These are phyloP conservation scores for Chaetomium sp. DNA, from an alignment of 2,329 filamentous ascomycete species.

Conservation along the genomic window DNA sequence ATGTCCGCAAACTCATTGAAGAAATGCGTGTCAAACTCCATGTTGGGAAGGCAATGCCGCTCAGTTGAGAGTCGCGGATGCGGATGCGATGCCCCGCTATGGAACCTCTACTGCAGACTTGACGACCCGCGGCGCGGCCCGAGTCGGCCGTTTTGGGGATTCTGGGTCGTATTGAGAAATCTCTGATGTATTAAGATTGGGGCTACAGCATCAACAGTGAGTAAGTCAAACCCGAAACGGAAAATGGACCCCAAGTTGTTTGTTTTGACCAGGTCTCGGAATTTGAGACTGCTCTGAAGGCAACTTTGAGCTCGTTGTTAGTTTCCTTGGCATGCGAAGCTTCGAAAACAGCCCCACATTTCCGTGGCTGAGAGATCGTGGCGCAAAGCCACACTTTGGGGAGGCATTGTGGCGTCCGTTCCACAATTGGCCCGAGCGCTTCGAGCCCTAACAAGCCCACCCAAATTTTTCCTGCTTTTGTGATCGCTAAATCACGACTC, in stretches of 20 bases:
- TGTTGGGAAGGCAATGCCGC: conserved; percentile 30
- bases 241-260: no score
- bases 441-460: conserved; percentile 26
- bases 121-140: no score
- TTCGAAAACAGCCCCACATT: neutral
- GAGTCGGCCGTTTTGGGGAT: no score
- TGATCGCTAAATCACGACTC: conserved; percentile 24
- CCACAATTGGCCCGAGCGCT: conserved; percentile 18
- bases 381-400: conserved; percentile 17
- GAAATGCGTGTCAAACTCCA: conserved; percentile 54
- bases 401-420: neutral
- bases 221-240: no score
- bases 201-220: no score
- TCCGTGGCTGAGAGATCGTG: conserved; percentile 2
- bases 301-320: neutral
- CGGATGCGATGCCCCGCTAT: conserved; percentile 3
- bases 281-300: neutral
- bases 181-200: no score
- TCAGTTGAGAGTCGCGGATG: neutral
- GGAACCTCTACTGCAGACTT: no score
- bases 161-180: no score
- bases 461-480: conserved; percentile 23
- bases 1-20: conserved; percentile 69
- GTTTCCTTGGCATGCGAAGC: neutral
- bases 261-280: no score